phyloP scores from a whole-genome alignment of 768 basidiomycete species.

The Amanita subjunquillea region DNA sequence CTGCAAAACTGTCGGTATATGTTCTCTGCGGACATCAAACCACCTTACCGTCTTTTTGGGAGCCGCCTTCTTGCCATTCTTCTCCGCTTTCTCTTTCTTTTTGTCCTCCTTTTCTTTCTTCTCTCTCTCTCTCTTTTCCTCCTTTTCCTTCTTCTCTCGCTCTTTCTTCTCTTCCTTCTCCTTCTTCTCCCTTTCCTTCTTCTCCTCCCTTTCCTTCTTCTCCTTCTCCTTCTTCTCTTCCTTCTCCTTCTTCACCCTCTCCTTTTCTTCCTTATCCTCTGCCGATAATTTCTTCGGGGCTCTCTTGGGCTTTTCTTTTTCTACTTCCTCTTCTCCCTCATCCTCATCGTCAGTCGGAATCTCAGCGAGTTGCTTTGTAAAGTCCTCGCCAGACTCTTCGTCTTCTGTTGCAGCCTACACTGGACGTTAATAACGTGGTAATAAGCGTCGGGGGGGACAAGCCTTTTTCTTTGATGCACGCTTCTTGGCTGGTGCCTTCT shows the following conservation, averaged over 20 bases:
- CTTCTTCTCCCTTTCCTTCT: constrained; percentile 14
- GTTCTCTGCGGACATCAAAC: neutral
- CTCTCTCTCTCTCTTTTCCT: constrained; percentile 16
- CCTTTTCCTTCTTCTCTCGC: constrained; percentile 8
- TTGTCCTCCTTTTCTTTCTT: constrained; percentile 21
- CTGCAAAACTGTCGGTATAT: constrained; percentile 19
- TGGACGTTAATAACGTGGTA: neutral
- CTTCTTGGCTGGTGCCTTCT: constrained; percentile 39
- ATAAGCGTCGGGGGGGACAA: constrained; percentile 3
- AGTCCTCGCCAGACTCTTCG: constrained; percentile 34
- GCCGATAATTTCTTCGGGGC: constrained; percentile 25
- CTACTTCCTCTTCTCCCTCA: constrained; percentile 21
- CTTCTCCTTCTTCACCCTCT: constrained; percentile 23
- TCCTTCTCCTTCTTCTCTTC: constrained; percentile 7
- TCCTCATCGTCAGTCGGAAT: constrained; percentile 27
- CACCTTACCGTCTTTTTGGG: constrained; percentile 12
- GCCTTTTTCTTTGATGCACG: constrained; percentile 34
- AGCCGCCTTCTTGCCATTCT: constrained; percentile 8
- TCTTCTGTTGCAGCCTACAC: constrained; percentile 17
- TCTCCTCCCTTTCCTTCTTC: constrained; percentile 9
- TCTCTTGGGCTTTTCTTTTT: constrained; percentile 29
- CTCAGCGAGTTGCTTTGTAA: constrained; percentile 28
- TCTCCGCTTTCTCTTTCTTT: constrained; percentile 15
- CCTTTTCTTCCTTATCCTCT: constrained; percentile 9
- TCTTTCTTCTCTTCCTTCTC: constrained; percentile 1